Percentiles rank a stretch among this genome's conserved stretches.
phyloP scores from a whole-genome alignment of 805 yeast genomes.

The Candida chauliodis region DNA sequence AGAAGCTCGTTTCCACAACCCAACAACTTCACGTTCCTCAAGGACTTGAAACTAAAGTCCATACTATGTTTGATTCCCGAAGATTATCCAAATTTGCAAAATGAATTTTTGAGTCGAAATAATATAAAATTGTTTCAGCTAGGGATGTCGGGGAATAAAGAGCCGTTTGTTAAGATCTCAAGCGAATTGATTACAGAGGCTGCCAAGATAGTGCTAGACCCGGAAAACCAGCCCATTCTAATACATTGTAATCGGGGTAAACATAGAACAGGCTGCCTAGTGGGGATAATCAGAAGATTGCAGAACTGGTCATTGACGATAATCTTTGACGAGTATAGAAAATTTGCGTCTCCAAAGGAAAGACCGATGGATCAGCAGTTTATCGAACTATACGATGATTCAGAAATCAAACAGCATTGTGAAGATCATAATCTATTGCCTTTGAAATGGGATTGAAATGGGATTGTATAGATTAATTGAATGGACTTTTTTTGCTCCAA shows the following conservation, averaged over 20 bases:
- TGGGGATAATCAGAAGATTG: slow-evolving; percentile 84
- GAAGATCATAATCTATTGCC: slow-evolving; percentile 58
- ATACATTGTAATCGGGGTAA: slow-evolving; percentile 97
- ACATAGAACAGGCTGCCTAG: slow-evolving; percentile 94
- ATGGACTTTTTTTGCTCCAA: slow-evolving; percentile 8
- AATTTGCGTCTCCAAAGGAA: slow-evolving; percentile 93
- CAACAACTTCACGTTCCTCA: slow-evolving; percentile 72
- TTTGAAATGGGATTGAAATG: slow-evolving; percentile 51
- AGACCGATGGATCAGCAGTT: slow-evolving; percentile 95
- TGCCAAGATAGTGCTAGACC: slow-evolving; percentile 73
- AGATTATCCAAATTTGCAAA: slow-evolving; percentile 78
- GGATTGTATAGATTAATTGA: slow-evolving; percentile 6
- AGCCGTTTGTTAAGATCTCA: slow-evolving; percentile 78
- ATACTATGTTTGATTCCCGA: slow-evolving; percentile 87
- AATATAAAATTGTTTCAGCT: slow-evolving; percentile 75
- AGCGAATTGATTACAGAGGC: slow-evolving; percentile 73
- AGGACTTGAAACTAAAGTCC: slow-evolving; percentile 61
- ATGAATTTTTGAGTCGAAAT: slow-evolving; percentile 56
- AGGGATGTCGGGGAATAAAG: slow-evolving; percentile 94
- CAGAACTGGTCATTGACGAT: slow-evolving; percentile 92
- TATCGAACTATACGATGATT: slow-evolving; percentile 81
- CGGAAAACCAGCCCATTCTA: slow-evolving; percentile 84
- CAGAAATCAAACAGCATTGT: slow-evolving; percentile 56
- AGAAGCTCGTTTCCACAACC: slow-evolving; percentile 87
- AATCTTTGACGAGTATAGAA: slow-evolving; percentile 92